Evolutionary conservation across 2,329 filamentous ascomycete species (phyloP).

Genomic region (Endocalyx cinctus): DNA sequence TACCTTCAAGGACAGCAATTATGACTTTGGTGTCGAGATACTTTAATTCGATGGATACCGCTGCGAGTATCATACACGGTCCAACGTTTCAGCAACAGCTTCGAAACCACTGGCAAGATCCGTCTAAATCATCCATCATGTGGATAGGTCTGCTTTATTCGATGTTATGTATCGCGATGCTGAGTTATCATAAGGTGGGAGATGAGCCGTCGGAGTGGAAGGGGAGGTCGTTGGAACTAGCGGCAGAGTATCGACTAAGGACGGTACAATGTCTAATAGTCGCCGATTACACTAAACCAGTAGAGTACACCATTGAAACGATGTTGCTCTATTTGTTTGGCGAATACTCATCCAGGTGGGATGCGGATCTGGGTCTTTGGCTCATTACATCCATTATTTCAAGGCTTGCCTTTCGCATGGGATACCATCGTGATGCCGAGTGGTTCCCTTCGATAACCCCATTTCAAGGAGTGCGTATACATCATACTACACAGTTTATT

Average conservation of each 20-base stretch:
- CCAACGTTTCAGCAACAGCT: slow-evolving; percentile 80
- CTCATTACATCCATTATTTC: slow-evolving; percentile 52
- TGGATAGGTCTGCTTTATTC: slow-evolving; percentile 76
- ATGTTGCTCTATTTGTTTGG: slow-evolving; percentile 71
- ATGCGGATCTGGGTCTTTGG: slow-evolving; percentile 66
- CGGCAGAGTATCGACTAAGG: slow-evolving; percentile 61
- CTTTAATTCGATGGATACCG: slow-evolving; percentile 75
- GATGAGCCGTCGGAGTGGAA: slow-evolving; percentile 77
- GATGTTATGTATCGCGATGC: slow-evolving; percentile 70
- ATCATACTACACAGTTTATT: no score
- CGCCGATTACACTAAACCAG: slow-evolving; percentile 72
- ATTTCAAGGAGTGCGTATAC: slow-evolving; percentile 63
- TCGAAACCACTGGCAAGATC: slow-evolving; percentile 63
- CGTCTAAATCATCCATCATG: slow-evolving; percentile 66
- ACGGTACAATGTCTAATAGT: slow-evolving; percentile 75
- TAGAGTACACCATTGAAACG: slow-evolving; percentile 73
- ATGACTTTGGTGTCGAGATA: slow-evolving; percentile 82
- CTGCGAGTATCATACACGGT: slow-evolving; percentile 72
- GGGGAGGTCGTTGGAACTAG: slow-evolving; percentile 57
- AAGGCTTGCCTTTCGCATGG: slow-evolving; percentile 62
- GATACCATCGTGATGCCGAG: slow-evolving; percentile 72
- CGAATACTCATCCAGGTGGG: slow-evolving; percentile 68
- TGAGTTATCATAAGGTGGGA: slow-evolving; percentile 74
- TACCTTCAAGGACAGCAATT: slow-evolving; percentile 79
- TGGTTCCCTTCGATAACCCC: slow-evolving; percentile 68